Base-by-base conservation (phyloP, 148 eudicot species). In the Chenopodium berlandieri region DNA sequence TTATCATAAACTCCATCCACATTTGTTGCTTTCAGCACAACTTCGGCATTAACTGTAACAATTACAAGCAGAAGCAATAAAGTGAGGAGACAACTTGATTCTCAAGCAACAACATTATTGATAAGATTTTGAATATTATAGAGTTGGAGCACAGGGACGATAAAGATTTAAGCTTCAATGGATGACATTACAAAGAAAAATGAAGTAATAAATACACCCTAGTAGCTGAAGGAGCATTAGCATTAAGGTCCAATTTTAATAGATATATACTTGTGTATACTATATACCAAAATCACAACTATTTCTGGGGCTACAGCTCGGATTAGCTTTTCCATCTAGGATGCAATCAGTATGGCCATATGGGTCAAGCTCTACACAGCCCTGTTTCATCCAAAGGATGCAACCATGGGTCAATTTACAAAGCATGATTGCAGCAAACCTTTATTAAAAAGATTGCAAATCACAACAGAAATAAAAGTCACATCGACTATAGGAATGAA, bases 1-100 rank as follows among this genome's bases (percentile, higher is more conserved):
- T 90, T 93, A 79, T 89, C 89, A 74, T 89, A 96, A 23, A 94
- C 99, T n/a, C 99, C 99, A 71, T 96, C 97, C 58, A 96, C 99
- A 78, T 94, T 96, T 54, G 98, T 94, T 71, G 95, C 99, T 86
- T 96, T 96, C 84, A 94, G 83, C 85, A 96, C 89, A 48, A 96
- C 98, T 87, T 96, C 99, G 16, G 99, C 99, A 87, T 94, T 96
- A 87, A 96, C 99, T 96, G 87, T 74, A 73, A 46, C 67, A 80
- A 71, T 74, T 71, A 72, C 75, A 37, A 54, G 74, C 54, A 78
- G 13, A 69, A 46, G 54, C 62, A 17, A 4, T 20, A 6, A 31
- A 31, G 25, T 0, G 9, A 32, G 37, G 58, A 67, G 63, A 50
- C 10, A 73, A 47, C 32, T 40, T 62, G 77, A 20, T 69, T 9